phyloP scores from a whole-genome alignment of 2,329 filamentous ascomycete genomes.

The Chrysoporthe austroafricana region DNA sequence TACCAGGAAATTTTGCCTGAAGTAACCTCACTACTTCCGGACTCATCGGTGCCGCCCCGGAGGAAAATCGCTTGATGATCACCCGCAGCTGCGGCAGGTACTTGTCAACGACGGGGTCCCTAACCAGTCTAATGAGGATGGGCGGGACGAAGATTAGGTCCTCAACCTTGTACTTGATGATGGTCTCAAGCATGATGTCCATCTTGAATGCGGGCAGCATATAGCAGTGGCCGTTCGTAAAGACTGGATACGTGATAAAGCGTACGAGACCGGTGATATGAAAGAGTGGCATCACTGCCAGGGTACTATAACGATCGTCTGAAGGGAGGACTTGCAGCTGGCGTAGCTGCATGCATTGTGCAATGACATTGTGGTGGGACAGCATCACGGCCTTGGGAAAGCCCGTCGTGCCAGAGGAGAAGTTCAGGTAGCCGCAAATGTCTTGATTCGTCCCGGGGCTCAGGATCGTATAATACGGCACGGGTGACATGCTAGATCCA shows the following conservation, averaged over 20 bases:
- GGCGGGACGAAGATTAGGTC: slow-evolving; percentile 35
- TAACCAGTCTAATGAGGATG: slow-evolving; percentile 32
- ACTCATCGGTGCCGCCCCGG: slow-evolving; percentile 55
- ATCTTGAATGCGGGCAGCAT: slow-evolving; percentile 35
- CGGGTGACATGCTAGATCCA: slow-evolving; percentile 46
- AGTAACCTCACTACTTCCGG: slow-evolving; percentile 61
- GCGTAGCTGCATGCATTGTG: slow-evolving; percentile 39
- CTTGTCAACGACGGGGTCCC: slow-evolving; percentile 30
- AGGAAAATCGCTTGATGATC: slow-evolving; percentile 58
- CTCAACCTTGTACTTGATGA: slow-evolving; percentile 31
- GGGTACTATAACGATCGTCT: neutral
- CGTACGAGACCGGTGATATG: slow-evolving; percentile 33
- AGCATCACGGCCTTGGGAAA: slow-evolving; percentile 56
- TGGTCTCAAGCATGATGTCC: slow-evolving; percentile 29
- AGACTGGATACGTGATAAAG: slow-evolving; percentile 31
- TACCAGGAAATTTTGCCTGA: slow-evolving; percentile 58
- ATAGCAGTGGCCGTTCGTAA: slow-evolving; percentile 31
- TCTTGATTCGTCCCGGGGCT: neutral
- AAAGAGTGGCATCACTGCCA: slow-evolving; percentile 35
- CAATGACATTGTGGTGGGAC: slow-evolving; percentile 52
- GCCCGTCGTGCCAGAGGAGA: slow-evolving; percentile 55
- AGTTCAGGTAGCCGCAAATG: slow-evolving; percentile 32
- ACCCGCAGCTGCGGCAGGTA: slow-evolving; percentile 33
- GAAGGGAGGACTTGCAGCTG: slow-evolving; percentile 33
- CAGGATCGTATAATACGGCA: slow-evolving; percentile 30